phyloP scores from a whole-genome alignment of 352 stramenopile species.

The Phytophthora capsici region DNA sequence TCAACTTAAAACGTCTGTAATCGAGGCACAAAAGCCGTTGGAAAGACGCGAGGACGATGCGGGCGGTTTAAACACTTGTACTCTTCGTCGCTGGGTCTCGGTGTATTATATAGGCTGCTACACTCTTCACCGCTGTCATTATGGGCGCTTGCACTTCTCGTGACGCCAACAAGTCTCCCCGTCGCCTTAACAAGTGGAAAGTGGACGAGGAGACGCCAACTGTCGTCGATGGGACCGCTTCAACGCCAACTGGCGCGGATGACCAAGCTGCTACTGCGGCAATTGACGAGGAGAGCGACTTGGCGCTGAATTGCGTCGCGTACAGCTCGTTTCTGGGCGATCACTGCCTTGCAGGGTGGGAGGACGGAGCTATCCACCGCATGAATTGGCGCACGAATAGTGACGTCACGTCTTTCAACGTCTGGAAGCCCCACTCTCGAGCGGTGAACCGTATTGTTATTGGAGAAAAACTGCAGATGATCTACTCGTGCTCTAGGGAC shows the following conservation, averaged over 20 bases:
- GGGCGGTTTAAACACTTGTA: slow-evolving; percentile 1
- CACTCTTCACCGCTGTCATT: neutral
- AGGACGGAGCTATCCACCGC: slow-evolving; percentile 70
- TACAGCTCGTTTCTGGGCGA: slow-evolving; percentile 37
- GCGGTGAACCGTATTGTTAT: slow-evolving; percentile 72
- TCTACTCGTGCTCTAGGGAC: slow-evolving; percentile 83
- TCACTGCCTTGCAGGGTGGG: slow-evolving; percentile 68
- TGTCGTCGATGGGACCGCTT: slow-evolving; percentile 16
- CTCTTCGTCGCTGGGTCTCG: too few species aligned
- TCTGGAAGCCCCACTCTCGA: slow-evolving; percentile 58
- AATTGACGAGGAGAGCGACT: slow-evolving; percentile 23
- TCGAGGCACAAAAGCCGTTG: slow-evolving; percentile 7
- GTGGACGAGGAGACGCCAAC: slow-evolving; percentile 37
- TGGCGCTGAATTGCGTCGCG: slow-evolving; percentile 62
- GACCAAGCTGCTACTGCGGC: slow-evolving; percentile 18
- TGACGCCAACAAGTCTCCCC: slow-evolving; percentile 18
- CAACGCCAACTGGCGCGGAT: slow-evolving; percentile 18
- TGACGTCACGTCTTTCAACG: slow-evolving; percentile 23
- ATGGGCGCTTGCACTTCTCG: slow-evolving; percentile 68
- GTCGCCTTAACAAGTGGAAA: slow-evolving; percentile 56
- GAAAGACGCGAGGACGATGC: slow-evolving; percentile 26
- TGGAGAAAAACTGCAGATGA: slow-evolving; percentile 40
- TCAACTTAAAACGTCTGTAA: slow-evolving; percentile 12
- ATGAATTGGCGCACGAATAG: slow-evolving; percentile 39
- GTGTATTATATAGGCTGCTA: neutral